Evolutionary conservation across 352 stramenopile species (phyloP), one percentile per base, ranked within the genome.

Genomic region (Phytophthora boehmeriae): DNA sequence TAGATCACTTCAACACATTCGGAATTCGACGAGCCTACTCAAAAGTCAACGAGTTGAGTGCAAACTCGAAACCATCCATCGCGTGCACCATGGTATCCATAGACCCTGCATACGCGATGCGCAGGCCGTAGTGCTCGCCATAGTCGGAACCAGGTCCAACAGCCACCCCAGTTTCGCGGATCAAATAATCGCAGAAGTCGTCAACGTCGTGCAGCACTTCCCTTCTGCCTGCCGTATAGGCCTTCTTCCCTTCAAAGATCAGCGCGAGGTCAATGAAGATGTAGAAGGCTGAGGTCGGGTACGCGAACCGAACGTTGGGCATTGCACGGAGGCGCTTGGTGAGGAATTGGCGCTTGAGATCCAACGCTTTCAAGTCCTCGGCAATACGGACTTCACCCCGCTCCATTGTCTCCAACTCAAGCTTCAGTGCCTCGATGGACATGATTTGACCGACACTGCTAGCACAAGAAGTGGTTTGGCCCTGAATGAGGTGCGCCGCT

Each of bases 111-210:
- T 99, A 99, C 66, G 93, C 98, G 59, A 99, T 90, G 11, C 97
- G 92, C 13, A 99, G 63, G 10, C 90, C 94, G 30, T 88, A 89
- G 14, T 87, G 75, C n/a, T 96, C 92, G 27, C 96, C 96, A 73
- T 99, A 99, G 46, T 91, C 93, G n/a, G 92, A 97, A n/a, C 96
- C 97, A 0, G 96, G 96, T 20, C 98, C 96, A 17, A 98, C 75
- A 8, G 96, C 96, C 14, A 98, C 80, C 32, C 93, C 85, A 63
- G 96, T 88, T 22, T 83, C 66, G 46, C 94, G 82, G 32, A 99
- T 81, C 45, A 99, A 68, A 66, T 98, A 96, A 47, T 97, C 80
- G 76, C 93, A 98, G 45, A 95, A 90, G 54, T 90, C 80, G 48
- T 88, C 83, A 4, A 75, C 68, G 38, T 78, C 72, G 43, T 71